Percentiles rank a stretch among this genome's conserved stretches.
Conservation (phyloP, 768 basidiomycete genomes). For the Hericium coralloides region DNA sequence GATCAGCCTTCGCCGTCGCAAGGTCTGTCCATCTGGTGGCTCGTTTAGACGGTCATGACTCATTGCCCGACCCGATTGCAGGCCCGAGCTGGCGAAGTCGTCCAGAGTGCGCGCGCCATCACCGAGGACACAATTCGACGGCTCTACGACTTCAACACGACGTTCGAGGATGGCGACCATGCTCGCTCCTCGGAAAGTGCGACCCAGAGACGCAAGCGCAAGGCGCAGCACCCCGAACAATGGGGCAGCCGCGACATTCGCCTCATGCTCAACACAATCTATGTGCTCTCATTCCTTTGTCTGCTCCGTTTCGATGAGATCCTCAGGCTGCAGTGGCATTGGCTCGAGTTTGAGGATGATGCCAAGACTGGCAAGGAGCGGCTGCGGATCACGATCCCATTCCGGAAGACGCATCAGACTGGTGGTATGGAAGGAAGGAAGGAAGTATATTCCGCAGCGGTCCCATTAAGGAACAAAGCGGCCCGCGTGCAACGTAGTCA, state of each 20-base stretch:
- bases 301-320: conserved; percentile 19
- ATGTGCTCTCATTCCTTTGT: conserved; percentile 15
- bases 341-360: conserved; percentile 2
- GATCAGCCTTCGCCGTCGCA: conserved; percentile 17
- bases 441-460: too few species aligned
- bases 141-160: conserved; percentile 12
- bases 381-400: conserved; percentile 6
- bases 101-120: conserved; percentile 19
- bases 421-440: conserved; percentile 16
- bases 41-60: too few species aligned
- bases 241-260: conserved; percentile 16
- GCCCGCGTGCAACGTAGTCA: too few species aligned
- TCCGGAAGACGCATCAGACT: conserved; percentile 17
- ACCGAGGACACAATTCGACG: conserved; percentile 8
- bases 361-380: not conserved
- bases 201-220: not conserved
- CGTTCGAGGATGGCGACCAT: not conserved
- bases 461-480: too few species aligned
- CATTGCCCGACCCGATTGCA: not conserved
- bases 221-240: not conserved
- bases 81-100: conserved; percentile 8
- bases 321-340: conserved; percentile 14
- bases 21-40: conserved; percentile 8
- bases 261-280: conserved; percentile 15
- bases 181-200: not conserved